Evolutionary conservation across 2,329 filamentous ascomycete genomes (phyloP), one percentile per base, ranked within the genome.

Genomic region (Ceratocystis harringtonii): DNA sequence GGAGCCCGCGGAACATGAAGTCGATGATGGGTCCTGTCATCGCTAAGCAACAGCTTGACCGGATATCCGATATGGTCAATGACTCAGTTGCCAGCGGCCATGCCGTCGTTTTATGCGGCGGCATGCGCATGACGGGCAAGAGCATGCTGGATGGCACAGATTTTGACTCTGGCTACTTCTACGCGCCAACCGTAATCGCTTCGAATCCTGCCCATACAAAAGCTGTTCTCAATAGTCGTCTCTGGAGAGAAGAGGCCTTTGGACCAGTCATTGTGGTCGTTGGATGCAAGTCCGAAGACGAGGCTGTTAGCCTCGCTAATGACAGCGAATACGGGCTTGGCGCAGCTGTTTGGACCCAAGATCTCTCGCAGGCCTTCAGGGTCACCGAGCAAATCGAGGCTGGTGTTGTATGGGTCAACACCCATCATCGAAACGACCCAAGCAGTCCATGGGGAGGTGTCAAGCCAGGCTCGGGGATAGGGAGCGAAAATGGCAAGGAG

Each of bases 401-500:
- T 1, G 84, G 84, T 0, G 83, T 81, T 73, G 81, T 85, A 0
- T 83, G 81, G 69, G 80, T 86, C 66, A 86, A 71, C 76, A 81
- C 66, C 73, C 86, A 89, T 73, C 86, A 89, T 71, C 79, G 86
- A 43, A 89, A 89, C 69, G 86, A 89, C 69, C 86, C 86, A 0
- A 85, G 84, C 69, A 85, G 84, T 67, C 84, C 87, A 0, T 87
- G 86, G 86, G 87, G 86, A 30, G 84, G 86, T 1, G 76, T 81
- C 36, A 84, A 84, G 69, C 77, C 76, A 44, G 78, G 81, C 1
- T 85, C 83, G 69, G 87, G 87, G 0, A 80, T 89, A 0, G 87
- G 86, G 1, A 89, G 85, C 68, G 87, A 90, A 76, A 89, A 90
- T 70, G 87, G 87, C 0, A 69, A 84, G 0, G 86, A 87, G 70